These are phyloP conservation scores for Candida multigemmis DNA, from an alignment of 805 yeast species.

Conservation along the genomic window DNA sequence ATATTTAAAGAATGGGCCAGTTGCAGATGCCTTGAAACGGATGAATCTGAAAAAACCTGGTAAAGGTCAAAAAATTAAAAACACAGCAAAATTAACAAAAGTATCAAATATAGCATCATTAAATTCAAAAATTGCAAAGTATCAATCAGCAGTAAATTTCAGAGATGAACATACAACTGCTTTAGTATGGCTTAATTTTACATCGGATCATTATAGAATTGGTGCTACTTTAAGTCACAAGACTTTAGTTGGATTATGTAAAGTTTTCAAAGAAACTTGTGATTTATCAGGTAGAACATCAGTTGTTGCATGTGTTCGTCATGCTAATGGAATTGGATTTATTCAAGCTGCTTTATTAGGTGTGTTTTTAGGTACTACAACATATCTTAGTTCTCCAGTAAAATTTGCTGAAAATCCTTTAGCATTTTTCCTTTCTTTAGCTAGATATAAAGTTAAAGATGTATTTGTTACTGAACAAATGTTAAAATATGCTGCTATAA, in stretches of 20 bases:
- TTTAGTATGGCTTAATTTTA: slow-evolving; percentile 59
- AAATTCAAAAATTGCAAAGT: slow-evolving; percentile 33
- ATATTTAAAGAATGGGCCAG: slow-evolving; percentile 57
- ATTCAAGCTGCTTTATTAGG: slow-evolving; percentile 80
- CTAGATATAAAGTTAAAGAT: slow-evolving; percentile 77
- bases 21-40: slow-evolving; percentile 50
- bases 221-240: slow-evolving; percentile 53
- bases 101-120: slow-evolving; percentile 28
- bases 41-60: slow-evolving; percentile 18
- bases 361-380: slow-evolving; percentile 76
- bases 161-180: slow-evolving; percentile 39
- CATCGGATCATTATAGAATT: slow-evolving; percentile 60
- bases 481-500: slow-evolving; percentile 64
- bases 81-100: slow-evolving; percentile 52
- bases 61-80: slow-evolving; percentile 47
- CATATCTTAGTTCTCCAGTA: slow-evolving; percentile 69
- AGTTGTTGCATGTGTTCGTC: slow-evolving; percentile 78
- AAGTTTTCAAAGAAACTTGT: slow-evolving; percentile 86
- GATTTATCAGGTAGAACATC: slow-evolving; percentile 67
- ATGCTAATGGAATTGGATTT: slow-evolving; percentile 80
- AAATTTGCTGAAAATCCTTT: slow-evolving; percentile 71
- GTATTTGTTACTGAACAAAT: slow-evolving; percentile 77
- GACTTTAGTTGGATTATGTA: slow-evolving; percentile 68
- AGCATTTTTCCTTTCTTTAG: slow-evolving; percentile 57
- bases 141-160: slow-evolving; percentile 30